Conservation (phyloP, 768 basidiomycete genomes). For the Pleurotus cornucopiae region DNA sequence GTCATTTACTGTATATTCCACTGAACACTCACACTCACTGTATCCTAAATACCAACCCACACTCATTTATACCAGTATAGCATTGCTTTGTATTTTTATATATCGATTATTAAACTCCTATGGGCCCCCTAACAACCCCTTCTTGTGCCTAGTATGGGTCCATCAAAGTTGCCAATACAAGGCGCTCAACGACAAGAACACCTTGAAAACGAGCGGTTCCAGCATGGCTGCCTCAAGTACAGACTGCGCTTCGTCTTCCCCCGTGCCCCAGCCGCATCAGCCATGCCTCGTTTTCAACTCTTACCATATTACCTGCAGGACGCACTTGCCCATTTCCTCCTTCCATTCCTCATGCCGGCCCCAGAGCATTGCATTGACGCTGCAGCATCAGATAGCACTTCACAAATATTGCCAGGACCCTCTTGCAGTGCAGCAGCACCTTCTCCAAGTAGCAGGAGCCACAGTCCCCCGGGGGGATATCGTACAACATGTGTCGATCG, state of each 20-base stretch:
- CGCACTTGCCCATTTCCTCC: background rate
- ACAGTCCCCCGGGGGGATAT: background rate
- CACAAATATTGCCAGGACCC: background rate
- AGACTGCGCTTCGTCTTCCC: constrained; percentile 1
- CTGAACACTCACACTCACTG: background rate
- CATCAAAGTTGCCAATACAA: background rate
- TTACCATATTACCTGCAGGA: constrained; percentile 6
- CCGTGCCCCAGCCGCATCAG: background rate
- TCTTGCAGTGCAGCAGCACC: background rate
- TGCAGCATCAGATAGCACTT: background rate
- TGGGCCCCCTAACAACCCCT: constrained; percentile 1
- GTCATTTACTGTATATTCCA: background rate
- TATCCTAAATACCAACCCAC: background rate
- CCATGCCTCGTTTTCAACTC: constrained; percentile 7
- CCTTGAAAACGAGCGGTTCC: constrained; percentile 8
- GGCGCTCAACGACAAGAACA: constrained; percentile 2
- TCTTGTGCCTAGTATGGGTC: constrained; percentile 1
- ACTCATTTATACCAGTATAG: background rate
- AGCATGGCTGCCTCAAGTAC: constrained; percentile 8
- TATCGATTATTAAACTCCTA: background rate
- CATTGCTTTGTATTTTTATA: background rate
- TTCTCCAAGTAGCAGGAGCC: background rate
- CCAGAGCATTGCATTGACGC: constrained; percentile 1
- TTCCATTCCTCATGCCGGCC: constrained; percentile 5
- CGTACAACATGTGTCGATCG: constrained; percentile 10